Base-by-base conservation (phyloP, 1,139 yeast genomes). In the Pichia sp. region DNA sequence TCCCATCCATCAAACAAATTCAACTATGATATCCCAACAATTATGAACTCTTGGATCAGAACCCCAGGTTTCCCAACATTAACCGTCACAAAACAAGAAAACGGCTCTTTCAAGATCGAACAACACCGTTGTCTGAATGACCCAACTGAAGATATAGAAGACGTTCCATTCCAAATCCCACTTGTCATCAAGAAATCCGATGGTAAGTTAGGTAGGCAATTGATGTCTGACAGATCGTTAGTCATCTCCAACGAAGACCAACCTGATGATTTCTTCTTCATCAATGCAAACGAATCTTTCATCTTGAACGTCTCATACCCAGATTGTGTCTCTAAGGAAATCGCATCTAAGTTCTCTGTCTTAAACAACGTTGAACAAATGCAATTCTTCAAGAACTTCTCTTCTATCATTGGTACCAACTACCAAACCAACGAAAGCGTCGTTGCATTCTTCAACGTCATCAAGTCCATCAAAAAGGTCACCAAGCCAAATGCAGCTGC, bases 11-110 rank as follows among this genome's bases (percentile, higher is more conserved):
- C 52, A 31, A 65, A 61, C 50, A 56, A 44, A 31, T 52, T 53
- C 33, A 49, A 56, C 12, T 55, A 68, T 41, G 72, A 71, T 53
- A 59, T 72, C 14, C 60, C 72, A 7, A 66, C 69, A 14, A 77
- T 79, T 48, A 69, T 76, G 54, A 75, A 77, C 51, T 75, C 85
- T 1, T 83, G 89, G 89, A 64, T 74, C 6, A 71, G 79, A 56
- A 65, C 73, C 20, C 72, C 81, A 1, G 89, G 89, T 0, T 74
- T 67, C 47, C 91, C 93, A 3, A 59, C 78, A 3, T 60, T 84
- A 15, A 61, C 63, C 9, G 79, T 81, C 1, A 54, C 64, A 0
- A 51, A 61, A 0, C 54, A 55, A 20, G 61, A 61, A 0, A 69
- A 60, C 5, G 64, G 57, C 4, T 33, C 37, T 11, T 17, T 38